Evolutionary conservation across 2,329 filamentous ascomycete species (phyloP), one percentile per base, ranked within the genome.

Genomic region (Ceratocystis colombiana): DNA sequence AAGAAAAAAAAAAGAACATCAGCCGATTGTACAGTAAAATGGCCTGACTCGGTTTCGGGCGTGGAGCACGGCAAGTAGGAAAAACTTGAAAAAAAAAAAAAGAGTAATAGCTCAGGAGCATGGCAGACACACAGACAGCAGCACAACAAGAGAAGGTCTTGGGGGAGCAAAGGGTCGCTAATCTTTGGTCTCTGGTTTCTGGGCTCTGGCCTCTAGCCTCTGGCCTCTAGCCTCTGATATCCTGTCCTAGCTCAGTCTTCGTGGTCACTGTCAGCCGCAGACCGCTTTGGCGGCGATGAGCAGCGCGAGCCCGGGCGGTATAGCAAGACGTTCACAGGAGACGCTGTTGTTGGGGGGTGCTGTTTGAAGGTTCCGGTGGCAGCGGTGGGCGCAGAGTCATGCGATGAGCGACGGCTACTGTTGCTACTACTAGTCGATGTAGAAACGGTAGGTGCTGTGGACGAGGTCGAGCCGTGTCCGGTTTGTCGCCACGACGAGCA

Each of bases 401-500:
- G 37, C 17, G 48, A 15, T 64, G 65, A 68, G 33, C 3, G 53
- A 68, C 66, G 48, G 48, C 20, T 22, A 25, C 20, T 25, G 20
- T 10, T 10, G 48, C 8, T 53, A 68, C 25, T 63, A 67, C 30
- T 41, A 45, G 68, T 64, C 2, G 70, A 61, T n/a, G 67, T 64
- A 46, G 22, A 17, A n/a, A 50, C 59, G 61, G 53, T 20, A 61
- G 59, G 20, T 45, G 55, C 10, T 70, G 72, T 69, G 67, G 73
- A 68, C 15, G 77, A 75, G 64, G 75, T 72, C 2, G 74, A 74
- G 22, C 30, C n/a, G 33, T 57, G 66, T 10, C 48, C 62, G 75
- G 72, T 69, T 71, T 82, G 79, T 69, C 78, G 78, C 80, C 82
- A 84, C n/a, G 82, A 84, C 64, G 79, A 76, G 76, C 79, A 81